Evolutionary conservation across 306 rosid genomes (phyloP).

Genomic region (Delonix regia): DNA sequence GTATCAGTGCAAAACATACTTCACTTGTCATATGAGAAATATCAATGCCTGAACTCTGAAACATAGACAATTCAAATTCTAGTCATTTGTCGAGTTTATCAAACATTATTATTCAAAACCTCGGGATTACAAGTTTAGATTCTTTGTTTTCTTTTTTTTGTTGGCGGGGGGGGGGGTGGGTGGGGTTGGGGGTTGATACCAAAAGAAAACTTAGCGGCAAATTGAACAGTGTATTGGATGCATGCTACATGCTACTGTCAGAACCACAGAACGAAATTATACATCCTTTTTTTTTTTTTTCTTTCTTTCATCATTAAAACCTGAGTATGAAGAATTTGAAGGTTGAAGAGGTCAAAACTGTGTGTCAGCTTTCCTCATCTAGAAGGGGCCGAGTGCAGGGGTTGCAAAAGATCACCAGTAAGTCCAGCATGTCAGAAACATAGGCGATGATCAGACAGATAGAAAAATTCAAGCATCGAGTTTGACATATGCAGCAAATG

Average conservation of each 20-base stretch:
- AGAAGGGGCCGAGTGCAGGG: conserved; percentile 61
- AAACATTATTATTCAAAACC: too few relatives aligned
- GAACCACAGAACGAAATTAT: conserved; percentile 21
- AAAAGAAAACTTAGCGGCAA: too few relatives aligned
- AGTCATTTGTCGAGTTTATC: too few relatives aligned
- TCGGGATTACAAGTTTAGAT: too few relatives aligned
- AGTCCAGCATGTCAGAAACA: conserved; percentile 19
- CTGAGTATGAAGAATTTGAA: conserved; percentile 17
- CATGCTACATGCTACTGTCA: conserved; percentile 26
- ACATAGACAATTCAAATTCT: not conserved
- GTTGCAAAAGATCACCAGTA: conserved; percentile 45
- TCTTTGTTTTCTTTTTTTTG: too few relatives aligned
- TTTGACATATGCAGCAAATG: not conserved
- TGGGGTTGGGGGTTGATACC: too few relatives aligned
- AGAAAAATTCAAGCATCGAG: not conserved
- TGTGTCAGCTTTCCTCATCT: conserved; percentile 50
- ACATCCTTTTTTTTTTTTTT: not conserved
- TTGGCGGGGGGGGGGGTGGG: too few relatives aligned
- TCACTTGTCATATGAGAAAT: not conserved
- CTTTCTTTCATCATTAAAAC: conserved; percentile 26
- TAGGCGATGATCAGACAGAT: conserved; percentile 7
- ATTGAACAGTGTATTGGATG: conserved; percentile 22
- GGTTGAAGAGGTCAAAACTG: conserved; percentile 31
- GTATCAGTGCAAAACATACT: not conserved
- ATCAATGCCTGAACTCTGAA: not conserved